Base-by-base conservation (phyloP, 495 filamentous ascomycete genomes). In the Aspergillus coremiiformis region DNA sequence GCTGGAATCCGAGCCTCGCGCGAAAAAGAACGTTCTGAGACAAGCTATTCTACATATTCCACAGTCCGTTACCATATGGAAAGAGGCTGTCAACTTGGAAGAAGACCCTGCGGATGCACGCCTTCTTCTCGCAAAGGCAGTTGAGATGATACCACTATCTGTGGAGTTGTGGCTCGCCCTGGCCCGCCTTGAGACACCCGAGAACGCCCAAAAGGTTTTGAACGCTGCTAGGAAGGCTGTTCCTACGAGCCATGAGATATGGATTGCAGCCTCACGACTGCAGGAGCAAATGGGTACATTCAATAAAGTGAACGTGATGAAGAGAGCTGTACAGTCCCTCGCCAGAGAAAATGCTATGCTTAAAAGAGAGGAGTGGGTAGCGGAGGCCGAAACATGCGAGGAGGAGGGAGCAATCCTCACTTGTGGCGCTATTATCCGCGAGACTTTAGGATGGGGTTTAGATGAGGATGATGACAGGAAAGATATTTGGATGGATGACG, bases 401-500 rank as follows among this genome's bases (percentile, higher is more conserved):
- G 85, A 87, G 39, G 93, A 97, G 64, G 90, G 87, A 14, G 91
- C 90, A 11, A 72, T 90, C 5, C 75, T 91, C 41, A 96, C 94
- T 0, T 95, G 89, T 60, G 81, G 80, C 49, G 84, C 84, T 26
- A 96, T 97, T 62, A 86, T 99, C 57, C 79, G 83, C 30, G 90
- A 96, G 60, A 99, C 94, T 0, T 81, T 99, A 6, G 93, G 92
- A 29, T 97, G 86, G 79, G 83, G 87, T 3, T 72, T 99, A 14
- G 94, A 96, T 54, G 93, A 97, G 70, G 94, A 99, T 63, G 93
- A 97, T 58, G 90, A 96, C 59, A 85, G 93, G 2, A 95, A 94
- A 62, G 87, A 96, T 48, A 85, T 89, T 15, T 97, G 90, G 89
- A 84, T 91, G 74, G 88, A 96, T 44, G 93, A 99, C 61, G 90